Base-by-base conservation (phyloP, 2,329 filamentous ascomycete genomes). In the Penicillium sumatraense region DNA sequence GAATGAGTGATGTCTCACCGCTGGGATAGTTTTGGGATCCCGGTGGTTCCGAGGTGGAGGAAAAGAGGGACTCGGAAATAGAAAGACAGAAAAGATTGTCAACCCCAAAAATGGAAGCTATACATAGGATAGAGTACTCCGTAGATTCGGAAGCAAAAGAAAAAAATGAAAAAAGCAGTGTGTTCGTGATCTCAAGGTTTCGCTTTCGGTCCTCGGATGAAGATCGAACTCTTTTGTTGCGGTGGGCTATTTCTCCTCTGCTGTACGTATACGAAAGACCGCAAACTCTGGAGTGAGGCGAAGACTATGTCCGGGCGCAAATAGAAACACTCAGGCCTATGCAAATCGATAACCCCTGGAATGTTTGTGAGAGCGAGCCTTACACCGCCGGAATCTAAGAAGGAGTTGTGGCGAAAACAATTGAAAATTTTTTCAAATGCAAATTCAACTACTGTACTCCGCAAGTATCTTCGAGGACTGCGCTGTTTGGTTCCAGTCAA, bases 381-480 rank as follows among this genome's bases (percentile, higher is more conserved):
- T 54, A 54, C 47, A 47, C 47, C 53, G 53, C 47, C 49, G 40
- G 18, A 38, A 42, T 41, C 14, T 33, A 20, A 20, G 14, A 27
- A 10, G 40, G 13, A 27, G 40, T 3, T 27, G 40, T 44, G 40
- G 40, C 40, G 40, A 44, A 44, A 26, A 16, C 35, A 20, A 38
- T n/a, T n/a, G 21, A 38, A 23, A 21, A 2, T 2, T 11, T 21
- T 24, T 11, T 41, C 21, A 41, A 41, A 23, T 41, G 11, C 5
- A 5, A 24, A 41, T 24, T 2, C n/a, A n/a, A n/a, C n/a, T n/a
- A n/a, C n/a, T n/a, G n/a, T n/a, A n/a, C n/a, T n/a, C n/a, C n/a
- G n/a, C n/a, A 24, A 24, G n/a, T 23, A 7, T 41, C 8, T 6
- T 41, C 20, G 20, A 20, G 10, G n/a, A 21, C 21, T 41, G 20